Percentiles rank a stretch among this genome's conserved stretches.
phyloP scores from a whole-genome alignment of 2,329 filamentous ascomycete species.

The Cladophialophora bantiana region DNA sequence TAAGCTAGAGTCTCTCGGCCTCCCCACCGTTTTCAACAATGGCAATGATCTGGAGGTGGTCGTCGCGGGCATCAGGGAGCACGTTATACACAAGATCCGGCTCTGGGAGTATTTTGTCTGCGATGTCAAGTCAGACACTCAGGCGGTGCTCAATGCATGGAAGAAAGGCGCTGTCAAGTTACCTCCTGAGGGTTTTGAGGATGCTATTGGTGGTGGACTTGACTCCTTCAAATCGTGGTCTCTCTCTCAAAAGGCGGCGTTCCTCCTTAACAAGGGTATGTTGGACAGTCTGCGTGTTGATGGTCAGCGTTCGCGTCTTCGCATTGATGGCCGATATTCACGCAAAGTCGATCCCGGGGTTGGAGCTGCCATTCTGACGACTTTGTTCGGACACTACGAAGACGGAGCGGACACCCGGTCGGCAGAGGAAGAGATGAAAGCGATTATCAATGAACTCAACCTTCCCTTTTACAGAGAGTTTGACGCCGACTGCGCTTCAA shows the following conservation, averaged over 20 bases:
- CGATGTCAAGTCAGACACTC: slow-evolving; percentile 75
- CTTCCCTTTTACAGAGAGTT: slow-evolving; percentile 91
- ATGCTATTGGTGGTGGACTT: slow-evolving; percentile 56
- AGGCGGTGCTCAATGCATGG: slow-evolving; percentile 76
- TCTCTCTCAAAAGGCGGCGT: slow-evolving; percentile 64
- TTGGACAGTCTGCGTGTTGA: slow-evolving; percentile 76
- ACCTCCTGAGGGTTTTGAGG: slow-evolving; percentile 60
- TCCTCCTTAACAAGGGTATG: slow-evolving; percentile 72
- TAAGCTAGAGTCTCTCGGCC: slow-evolving; percentile 69
- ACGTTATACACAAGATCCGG: slow-evolving; percentile 77
- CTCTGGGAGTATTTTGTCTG: slow-evolving; percentile 95
- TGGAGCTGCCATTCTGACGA: slow-evolving; percentile 72
- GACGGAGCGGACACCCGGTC: slow-evolving; percentile 54
- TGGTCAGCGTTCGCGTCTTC: slow-evolving; percentile 75
- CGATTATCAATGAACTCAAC: slow-evolving; percentile 83
- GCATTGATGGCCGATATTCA: slow-evolving; percentile 79
- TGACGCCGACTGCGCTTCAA: slow-evolving; percentile 79
- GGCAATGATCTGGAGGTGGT: slow-evolving; percentile 77
- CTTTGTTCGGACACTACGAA: slow-evolving; percentile 72
- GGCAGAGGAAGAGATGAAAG: slow-evolving; percentile 60
- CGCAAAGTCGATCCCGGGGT: slow-evolving; percentile 73
- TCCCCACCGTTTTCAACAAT: slow-evolving; percentile 76
- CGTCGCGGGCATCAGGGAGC: slow-evolving; percentile 82
- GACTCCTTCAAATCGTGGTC: slow-evolving; percentile 62
- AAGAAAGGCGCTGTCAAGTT: slow-evolving; percentile 64